Base-by-base conservation (phyloP, 805 yeast species). In the Kodamaea restingae region DNA sequence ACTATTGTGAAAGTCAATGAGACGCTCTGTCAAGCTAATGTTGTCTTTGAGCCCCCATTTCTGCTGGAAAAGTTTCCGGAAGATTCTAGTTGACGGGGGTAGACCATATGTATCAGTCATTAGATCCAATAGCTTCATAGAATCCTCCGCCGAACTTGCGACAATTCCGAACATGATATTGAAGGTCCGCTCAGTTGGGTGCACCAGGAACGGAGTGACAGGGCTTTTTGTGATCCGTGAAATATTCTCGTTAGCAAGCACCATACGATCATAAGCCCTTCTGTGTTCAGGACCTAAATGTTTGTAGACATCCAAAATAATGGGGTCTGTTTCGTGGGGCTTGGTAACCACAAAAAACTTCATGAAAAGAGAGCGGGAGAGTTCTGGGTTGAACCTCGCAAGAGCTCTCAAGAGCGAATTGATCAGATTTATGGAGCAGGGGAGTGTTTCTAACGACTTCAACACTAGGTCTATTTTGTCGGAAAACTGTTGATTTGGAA, bases 21-120 rank as follows among this genome's bases (percentile, higher is more conserved):
- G 32, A 4, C 15, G 27, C 14, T 39, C 20, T 9, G 38, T 39
- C 15, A 39, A 25, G 11, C 9, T 26, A 2, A 34, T 12, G 11
- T 34, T 14, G 15, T 33, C 14, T 6, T 15, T 27, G 20, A 39
- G 30, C 11, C 4, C 12, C 38, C 42, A 33, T 10, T 22, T 21
- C 20, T 28, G 10, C n/a, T 36, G 37, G 37, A 56, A 55, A 4
- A 63, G 35, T 9, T 32, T 35, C 18, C 46, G 47, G 40, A 58
- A 64, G n/a, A 54, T 46, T 22, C 58, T 51, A 7, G 63, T 58
- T n/a, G 67, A 57, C 8, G 59, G 39, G 1, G 70, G 70, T 8
- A 65, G 36, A n/a, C 44, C 44, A 32, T 47, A 52, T n/a, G 41
- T 34, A 5, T 36, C 31, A 18, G 55, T 58, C 48, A 56, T 51